A percentile compares a stretch with the other conserved stretches of the same genome.
phyloP scores from a whole-genome alignment of 345 rosid species.

The Abelmoschus esculentus region DNA sequence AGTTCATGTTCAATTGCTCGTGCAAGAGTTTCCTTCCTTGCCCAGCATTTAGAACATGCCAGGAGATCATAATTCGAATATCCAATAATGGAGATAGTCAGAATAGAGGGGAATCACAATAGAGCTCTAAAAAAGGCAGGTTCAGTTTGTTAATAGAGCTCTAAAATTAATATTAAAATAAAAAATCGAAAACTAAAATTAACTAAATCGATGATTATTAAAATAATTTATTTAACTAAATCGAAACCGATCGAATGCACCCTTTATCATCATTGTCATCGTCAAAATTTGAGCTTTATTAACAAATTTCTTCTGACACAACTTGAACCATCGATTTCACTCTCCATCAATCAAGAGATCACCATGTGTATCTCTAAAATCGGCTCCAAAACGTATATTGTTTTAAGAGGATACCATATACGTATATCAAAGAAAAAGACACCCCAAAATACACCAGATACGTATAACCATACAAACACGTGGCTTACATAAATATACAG shows the following conservation, averaged over 20 bases:
- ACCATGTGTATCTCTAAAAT: no score
- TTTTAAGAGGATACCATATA: not conserved
- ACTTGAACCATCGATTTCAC: no score
- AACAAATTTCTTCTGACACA: no score
- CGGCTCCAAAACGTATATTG: no score
- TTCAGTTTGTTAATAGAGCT: not conserved
- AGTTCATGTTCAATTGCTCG: constrained; percentile 82
- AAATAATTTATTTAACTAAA: no score
- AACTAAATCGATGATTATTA: no score
- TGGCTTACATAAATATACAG: not conserved
- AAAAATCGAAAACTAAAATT: no score
- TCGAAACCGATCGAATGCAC: no score
- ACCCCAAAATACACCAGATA: not conserved
- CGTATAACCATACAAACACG: not conserved
- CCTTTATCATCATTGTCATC: no score
- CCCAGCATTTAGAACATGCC: constrained; percentile 29
- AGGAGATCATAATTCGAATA: not conserved
- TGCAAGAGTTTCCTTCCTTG: constrained; percentile 76
- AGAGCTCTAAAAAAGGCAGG: not conserved
- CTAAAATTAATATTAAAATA: no score
- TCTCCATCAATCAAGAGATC: no score
- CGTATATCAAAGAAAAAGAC: not conserved
- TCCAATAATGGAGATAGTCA: not conserved
- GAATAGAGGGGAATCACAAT: not conserved
- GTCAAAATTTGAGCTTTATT: no score